Evolutionary conservation across 176 grass and related monocot species (phyloP).

Genomic region (Oryza brachyantha): DNA sequence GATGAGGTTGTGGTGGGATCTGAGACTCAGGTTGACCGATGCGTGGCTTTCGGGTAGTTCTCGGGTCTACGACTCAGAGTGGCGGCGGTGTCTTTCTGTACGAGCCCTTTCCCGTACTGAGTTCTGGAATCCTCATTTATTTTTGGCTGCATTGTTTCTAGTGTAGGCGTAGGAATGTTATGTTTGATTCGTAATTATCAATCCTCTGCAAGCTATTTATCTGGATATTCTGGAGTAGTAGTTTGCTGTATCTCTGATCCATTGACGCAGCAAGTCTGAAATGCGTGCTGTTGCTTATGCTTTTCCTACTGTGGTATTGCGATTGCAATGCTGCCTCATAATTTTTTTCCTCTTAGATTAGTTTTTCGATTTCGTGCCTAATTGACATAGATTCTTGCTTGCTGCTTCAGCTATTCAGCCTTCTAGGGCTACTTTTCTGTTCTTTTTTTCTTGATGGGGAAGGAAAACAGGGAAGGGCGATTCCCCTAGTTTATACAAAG

Average conservation of each 20-base stretch:
- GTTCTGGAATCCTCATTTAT: background rate
- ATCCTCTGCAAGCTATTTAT: background rate
- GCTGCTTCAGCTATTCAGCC: background rate
- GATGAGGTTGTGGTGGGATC: background rate
- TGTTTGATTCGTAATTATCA: background rate
- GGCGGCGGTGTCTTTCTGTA: background rate
- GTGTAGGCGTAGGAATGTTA: background rate
- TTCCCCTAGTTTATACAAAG: background rate
- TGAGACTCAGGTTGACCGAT: background rate
- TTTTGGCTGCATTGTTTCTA: background rate
- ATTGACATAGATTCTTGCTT: background rate
- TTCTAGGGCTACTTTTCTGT: background rate
- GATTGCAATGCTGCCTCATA: background rate
- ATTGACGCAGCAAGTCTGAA: background rate
- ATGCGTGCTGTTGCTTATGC: background rate
- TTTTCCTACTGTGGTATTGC: background rate
- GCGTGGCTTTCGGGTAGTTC: conserved; percentile 14
- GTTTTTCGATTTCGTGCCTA: background rate
- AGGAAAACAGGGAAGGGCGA: background rate
- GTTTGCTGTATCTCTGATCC: background rate
- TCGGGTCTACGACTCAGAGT: background rate
- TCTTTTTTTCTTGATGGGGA: background rate
- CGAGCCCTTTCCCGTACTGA: background rate
- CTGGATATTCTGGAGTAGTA: too few relatives aligned
- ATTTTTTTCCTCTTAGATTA: background rate